A percentile compares a stretch with the other conserved stretches of the same genome.
phyloP scores from a whole-genome alignment of 306 rosid genomes.

The Prunus kanzakura region DNA sequence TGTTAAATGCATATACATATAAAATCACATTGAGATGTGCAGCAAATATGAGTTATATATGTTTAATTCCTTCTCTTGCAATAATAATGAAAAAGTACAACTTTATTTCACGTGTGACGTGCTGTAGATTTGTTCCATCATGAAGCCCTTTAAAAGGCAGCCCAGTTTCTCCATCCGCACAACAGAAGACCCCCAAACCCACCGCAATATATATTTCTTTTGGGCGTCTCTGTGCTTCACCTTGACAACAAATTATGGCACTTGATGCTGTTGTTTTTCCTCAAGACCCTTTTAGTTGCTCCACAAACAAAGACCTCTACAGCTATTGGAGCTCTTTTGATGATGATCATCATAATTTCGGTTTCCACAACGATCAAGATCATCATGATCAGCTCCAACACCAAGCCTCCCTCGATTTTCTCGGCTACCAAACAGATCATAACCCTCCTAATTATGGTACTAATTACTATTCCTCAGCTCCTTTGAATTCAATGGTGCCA shows the following conservation, averaged over 20 bases:
- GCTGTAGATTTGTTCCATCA: constrained; percentile 31
- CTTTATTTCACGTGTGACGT: constrained; percentile 64
- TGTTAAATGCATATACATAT: not conserved
- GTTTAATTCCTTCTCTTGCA: constrained; percentile 8
- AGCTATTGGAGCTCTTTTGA: constrained; percentile 25
- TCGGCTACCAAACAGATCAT: constrained; percentile 51
- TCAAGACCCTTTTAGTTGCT: constrained; percentile 52
- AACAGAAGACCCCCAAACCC: too few species aligned
- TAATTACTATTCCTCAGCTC: constrained; percentile 41
- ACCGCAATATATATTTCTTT: too few species aligned
- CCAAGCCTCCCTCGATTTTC: constrained; percentile 35
- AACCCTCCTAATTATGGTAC: constrained; percentile 13
- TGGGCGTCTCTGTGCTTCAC: too few species aligned
- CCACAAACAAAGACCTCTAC: constrained; percentile 52
- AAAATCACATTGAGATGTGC: constrained; percentile 5
- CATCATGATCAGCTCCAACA: constrained; percentile 5
- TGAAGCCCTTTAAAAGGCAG: too few species aligned
- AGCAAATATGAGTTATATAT: not conserved
- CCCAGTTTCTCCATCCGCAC: too few species aligned
- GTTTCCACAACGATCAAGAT: constrained; percentile 9
- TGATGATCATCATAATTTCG: constrained; percentile 4
- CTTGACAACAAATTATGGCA: constrained; percentile 46
- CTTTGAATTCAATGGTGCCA: constrained; percentile 32
- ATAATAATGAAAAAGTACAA: constrained; percentile 9
- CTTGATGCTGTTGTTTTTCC: constrained; percentile 73